Percentiles rank a stretch among this genome's conserved stretches.
Conservation (phyloP, 2,329 filamentous ascomycete genomes). For the Geosmithia morbida region DNA sequence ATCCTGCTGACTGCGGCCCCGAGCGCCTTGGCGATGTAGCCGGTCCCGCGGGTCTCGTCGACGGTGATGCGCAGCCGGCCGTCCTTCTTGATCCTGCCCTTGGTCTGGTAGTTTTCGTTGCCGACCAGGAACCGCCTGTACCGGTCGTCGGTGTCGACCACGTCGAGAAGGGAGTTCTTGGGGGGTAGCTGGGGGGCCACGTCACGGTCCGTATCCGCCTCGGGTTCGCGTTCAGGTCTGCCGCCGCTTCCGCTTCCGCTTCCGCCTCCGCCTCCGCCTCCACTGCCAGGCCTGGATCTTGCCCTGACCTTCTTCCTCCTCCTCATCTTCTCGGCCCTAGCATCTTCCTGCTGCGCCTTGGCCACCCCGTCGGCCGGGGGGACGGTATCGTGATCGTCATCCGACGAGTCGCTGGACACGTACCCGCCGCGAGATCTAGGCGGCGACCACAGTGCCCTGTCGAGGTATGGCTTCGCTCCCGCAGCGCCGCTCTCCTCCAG, state of each 20-base stretch:
- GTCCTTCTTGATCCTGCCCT: constrained; percentile 51
- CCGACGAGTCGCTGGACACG: constrained; percentile 7
- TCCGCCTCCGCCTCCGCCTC: too few relatives aligned
- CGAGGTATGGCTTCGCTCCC: background rate
- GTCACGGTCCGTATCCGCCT: background rate
- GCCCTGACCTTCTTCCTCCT: too few relatives aligned
- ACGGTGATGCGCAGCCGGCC: constrained; percentile 60
- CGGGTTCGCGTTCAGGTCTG: background rate
- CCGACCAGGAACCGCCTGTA: constrained; percentile 35
- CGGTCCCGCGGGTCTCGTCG: constrained; percentile 53
- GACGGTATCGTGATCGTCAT: background rate
- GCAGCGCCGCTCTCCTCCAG: background rate
- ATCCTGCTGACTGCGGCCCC: constrained; percentile 42
- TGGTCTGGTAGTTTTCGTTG: constrained; percentile 51
- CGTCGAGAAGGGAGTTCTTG: background rate
- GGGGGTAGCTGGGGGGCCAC: background rate
- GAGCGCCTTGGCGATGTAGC: constrained; percentile 61
- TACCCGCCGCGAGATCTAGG: background rate
- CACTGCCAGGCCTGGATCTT: background rate
- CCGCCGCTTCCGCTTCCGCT: background rate
- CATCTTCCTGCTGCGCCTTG: background rate
- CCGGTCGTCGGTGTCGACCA: constrained; percentile 10
- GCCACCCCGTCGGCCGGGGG: background rate
- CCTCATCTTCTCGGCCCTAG: background rate
- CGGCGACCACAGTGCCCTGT: background rate